These are phyloP conservation scores for Aspergillus ustus DNA, from an alignment of 2,329 filamentous ascomycete species.

Conservation along the genomic window DNA sequence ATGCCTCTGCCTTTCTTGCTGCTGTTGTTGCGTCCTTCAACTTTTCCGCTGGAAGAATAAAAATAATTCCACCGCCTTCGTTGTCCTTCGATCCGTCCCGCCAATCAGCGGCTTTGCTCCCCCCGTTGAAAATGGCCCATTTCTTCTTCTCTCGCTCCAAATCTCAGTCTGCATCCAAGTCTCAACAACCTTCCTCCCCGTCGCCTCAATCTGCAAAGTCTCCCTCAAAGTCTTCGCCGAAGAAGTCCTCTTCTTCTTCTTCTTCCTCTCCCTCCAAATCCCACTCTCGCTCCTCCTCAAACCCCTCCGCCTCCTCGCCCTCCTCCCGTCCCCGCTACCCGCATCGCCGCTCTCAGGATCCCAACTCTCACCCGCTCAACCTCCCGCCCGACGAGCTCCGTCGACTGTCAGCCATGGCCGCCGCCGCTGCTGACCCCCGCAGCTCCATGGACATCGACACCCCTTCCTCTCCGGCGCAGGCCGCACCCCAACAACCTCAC, in stretches of 20 bases:
- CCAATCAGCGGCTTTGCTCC: conserved; percentile 26
- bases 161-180: conserved; percentile 20
- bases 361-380: conserved; percentile 84
- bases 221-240: conserved; percentile 8
- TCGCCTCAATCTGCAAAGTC: conserved; percentile 27
- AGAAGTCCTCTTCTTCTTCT: conserved; percentile 11
- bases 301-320: conserved; percentile 32
- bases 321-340: conserved; percentile 21
- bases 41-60: conserved; percentile 14
- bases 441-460: conserved; percentile 78
- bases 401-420: conserved; percentile 67
- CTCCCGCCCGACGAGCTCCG: conserved; percentile 86
- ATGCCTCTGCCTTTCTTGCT: not conserved
- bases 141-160: conserved; percentile 44
- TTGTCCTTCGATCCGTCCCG: conserved; percentile 38
- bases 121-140: conserved; percentile 39
- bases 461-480: conserved; percentile 50
- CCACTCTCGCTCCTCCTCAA: conserved; percentile 38
- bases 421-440: conserved; percentile 48
- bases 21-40: conserved; percentile 15
- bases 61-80: conserved; percentile 46
- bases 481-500: conserved; percentile 29
- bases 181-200: conserved; percentile 8
- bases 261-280: conserved; percentile 18
- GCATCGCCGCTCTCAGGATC: conserved; percentile 43